These are phyloP conservation scores for Trametes pubescens DNA, from an alignment of 1,284 basidiomycete species.

Conservation along the genomic window DNA sequence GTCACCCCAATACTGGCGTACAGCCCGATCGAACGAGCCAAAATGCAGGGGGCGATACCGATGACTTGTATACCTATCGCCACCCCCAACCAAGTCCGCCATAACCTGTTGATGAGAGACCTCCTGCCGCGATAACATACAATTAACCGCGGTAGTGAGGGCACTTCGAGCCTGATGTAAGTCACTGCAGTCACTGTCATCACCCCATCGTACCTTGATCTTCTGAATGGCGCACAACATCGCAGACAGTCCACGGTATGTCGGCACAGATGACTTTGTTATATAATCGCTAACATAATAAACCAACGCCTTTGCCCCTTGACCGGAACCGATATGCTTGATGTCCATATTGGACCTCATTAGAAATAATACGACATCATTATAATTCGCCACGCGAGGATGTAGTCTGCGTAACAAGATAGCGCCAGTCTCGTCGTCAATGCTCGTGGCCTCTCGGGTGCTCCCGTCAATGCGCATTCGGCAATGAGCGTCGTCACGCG, in stretches of 20 bases:
- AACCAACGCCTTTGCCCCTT: slow-evolving; percentile 40
- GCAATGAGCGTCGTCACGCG: background rate
- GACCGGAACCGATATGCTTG: slow-evolving; percentile 42
- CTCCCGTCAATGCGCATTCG: slow-evolving; percentile 6
- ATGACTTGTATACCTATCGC: no score
- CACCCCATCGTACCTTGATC: background rate
- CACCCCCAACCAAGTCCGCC: no score
- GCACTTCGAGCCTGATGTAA: no score
- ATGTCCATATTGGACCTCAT: slow-evolving; percentile 42
- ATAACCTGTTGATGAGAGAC: no score
- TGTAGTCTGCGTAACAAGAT: slow-evolving; percentile 33
- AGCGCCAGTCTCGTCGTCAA: slow-evolving; percentile 24
- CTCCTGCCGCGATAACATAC: no score
- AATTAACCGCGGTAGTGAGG: no score
- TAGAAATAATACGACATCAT: slow-evolving; percentile 30
- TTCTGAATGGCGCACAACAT: slow-evolving; percentile 6
- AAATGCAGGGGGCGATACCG: no score
- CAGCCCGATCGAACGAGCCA: no score
- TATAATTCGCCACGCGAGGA: slow-evolving; percentile 37
- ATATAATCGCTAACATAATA: slow-evolving; percentile 46
- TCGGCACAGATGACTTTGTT: slow-evolving; percentile 33
- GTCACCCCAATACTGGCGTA: no score
- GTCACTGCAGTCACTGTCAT: no score
- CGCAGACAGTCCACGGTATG: slow-evolving; percentile 17
- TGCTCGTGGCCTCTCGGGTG: background rate